Evolutionary conservation across 2,329 filamentous ascomycete species (phyloP), one percentile per base, ranked within the genome.

Genomic region (Cladosporium sp.): DNA sequence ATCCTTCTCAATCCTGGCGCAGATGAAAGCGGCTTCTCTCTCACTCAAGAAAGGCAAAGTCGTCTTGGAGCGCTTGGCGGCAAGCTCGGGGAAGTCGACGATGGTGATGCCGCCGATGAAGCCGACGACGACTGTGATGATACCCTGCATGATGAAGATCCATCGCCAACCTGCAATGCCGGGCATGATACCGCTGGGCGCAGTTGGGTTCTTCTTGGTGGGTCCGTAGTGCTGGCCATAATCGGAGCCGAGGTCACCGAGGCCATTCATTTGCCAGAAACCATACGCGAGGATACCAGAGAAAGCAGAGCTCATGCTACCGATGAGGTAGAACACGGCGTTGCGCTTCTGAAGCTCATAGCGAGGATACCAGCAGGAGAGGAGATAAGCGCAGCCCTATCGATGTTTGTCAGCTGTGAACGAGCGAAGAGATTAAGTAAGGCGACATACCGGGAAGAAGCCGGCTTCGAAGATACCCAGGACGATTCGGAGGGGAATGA

Each of bases 401-500:
- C 1, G 20, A 13, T 2, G 2, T 20, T 39, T n/a, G 35, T 52
- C 8, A 52, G 49, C 15, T 70, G 2, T 12, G 19, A 9, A 15
- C 12, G 3, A 28, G 10, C n/a, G 9, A n/a, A 22, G 7, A 22
- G 12, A 15, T 2, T 32, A 7, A 25, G 17, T n/a, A 3, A 13
- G 4, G 19, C 13, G 15, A 37, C 52, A 5, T 55, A 55, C 52
- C 3, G 67, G 66, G 71, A 90, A 90, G 60, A 66, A 67, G 3
- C 67, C 66, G 9, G 83, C 68, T 40, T 90, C 87, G 28, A 89
- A 78, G 2, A 86, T 62, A 50, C 87, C 87, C 13, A 88, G 76
- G 1, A 89, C 53, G 0, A 84, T 72, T 42, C 86, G 75, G 35
- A 86, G 70, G 0, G 74, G 84, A 0, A 83, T 74, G 56, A 89